These are phyloP conservation scores for Quaeritorhiza haematococci DNA, from an alignment of 371 early-diverging fungal genomes.

Conservation along the genomic window DNA sequence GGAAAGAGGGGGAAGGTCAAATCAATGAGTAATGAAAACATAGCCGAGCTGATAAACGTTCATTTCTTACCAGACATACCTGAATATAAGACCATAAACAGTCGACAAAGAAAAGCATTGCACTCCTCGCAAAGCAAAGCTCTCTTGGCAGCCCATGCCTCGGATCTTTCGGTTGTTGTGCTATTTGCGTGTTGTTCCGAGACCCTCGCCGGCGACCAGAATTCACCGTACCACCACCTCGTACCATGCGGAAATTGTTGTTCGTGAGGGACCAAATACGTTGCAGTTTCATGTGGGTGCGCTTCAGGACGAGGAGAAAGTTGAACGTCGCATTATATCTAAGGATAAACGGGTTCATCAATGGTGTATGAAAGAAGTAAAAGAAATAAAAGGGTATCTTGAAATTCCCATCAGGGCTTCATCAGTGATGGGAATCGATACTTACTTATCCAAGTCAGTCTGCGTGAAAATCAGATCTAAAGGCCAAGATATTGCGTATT, in stretches of 20 bases:
- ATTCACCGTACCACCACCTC: no score
- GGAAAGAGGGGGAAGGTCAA: neutral
- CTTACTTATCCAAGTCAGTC: constrained; percentile 54
- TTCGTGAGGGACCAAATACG: constrained; percentile 28
- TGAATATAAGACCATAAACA: constrained; percentile 72
- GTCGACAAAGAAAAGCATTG: constrained; percentile 71
- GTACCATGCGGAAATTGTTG: constrained; percentile 3
- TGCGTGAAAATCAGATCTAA: constrained; percentile 65
- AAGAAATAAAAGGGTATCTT: neutral
- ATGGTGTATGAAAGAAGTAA: neutral
- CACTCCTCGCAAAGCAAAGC: constrained; percentile 51
- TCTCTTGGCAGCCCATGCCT: no score
- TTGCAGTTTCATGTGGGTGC: constrained; percentile 44
- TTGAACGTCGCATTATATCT: constrained; percentile 48
- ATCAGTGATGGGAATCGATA: no score
- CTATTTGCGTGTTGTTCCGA: neutral
- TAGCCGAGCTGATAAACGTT: no score
- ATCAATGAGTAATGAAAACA: no score
- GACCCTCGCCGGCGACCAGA: neutral
- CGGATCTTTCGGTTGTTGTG: no score
- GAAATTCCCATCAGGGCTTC: no score
- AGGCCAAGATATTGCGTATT: constrained; percentile 66
- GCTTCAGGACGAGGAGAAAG: constrained; percentile 51
- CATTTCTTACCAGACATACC: constrained; percentile 30
- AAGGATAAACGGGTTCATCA: neutral